phyloP scores from a whole-genome alignment of 2,329 filamentous ascomycete genomes.

The Juglanconis juglandina region DNA sequence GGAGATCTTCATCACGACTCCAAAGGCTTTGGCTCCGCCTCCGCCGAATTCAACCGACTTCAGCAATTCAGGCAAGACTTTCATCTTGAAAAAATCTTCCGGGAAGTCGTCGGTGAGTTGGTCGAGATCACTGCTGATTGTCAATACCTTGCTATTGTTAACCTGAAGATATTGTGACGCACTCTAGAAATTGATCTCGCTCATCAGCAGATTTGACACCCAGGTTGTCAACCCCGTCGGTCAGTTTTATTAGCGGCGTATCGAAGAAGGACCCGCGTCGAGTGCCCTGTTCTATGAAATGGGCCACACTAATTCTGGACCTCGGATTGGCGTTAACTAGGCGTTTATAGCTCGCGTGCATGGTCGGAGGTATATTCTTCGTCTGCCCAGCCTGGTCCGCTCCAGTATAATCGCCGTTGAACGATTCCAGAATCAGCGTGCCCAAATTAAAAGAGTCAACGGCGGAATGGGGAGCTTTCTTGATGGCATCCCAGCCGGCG shows the following conservation, averaged over 20 bases:
- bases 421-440: conserved; percentile 81
- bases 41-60: conserved; percentile 99
- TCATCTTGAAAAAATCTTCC: conserved; percentile 97
- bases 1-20: conserved; percentile 85
- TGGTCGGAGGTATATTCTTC: conserved; percentile 78
- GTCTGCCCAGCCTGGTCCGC: conserved; percentile 79
- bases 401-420: conserved; percentile 78
- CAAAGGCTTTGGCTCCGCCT: conserved; percentile 86
- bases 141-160: conserved; percentile 22
- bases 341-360: conserved; percentile 89
- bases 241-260: conserved; percentile 85
- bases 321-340: conserved; percentile 88
- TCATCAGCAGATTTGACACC: conserved; percentile 84
- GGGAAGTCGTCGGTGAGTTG: conserved; percentile 89
- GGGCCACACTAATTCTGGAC: conserved; percentile 73
- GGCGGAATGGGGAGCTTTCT: conserved; percentile 74
- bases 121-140: conserved; percentile 65
- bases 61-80: conserved; percentile 89
- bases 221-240: conserved; percentile 87
- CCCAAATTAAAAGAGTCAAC: conserved; percentile 88
- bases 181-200: conserved; percentile 78
- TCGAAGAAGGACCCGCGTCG: conserved; percentile 86
- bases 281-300: conserved; percentile 86
- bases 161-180: conserved; percentile 17
- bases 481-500: conserved; percentile 87